Evolutionary conservation across 768 basidiomycete species (phyloP), one percentile per base, ranked within the genome.

Genomic region (Suillus variegatus): DNA sequence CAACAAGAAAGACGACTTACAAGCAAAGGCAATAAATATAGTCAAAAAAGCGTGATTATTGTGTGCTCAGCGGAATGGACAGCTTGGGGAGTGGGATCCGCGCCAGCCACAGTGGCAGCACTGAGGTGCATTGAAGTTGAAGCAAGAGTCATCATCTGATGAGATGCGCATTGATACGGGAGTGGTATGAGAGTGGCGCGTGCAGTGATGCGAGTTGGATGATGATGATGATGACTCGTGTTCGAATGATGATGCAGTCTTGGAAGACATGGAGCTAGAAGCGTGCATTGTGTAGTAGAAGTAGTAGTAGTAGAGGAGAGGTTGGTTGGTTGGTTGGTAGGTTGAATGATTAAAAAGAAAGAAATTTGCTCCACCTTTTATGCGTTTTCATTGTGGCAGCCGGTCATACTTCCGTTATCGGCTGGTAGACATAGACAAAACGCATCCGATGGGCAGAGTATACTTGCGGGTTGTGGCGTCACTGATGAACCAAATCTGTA

Each of bases 91-190:
- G 68, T 84, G 83, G 18, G 79, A 73, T 46, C 88, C 89, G 70
- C 90, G 86, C 82, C 82, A 88, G 69, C 89, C 89, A 68, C 90
- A 92, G 74, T 90, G 88, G 82, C 88, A 90, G 79, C 90, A 92
- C 75, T 90, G 89, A 66, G 90, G 88, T n/a, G 85, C 81, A 79
- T 83, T 86, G 70, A 82, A 79, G 79, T 85, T 78, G 61, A 81
- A 74, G 43, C 78, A 73, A 58, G 77, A 67, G 66, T 68, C 62
- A 66, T 74, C 75, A 46, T 72, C 70, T 61, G 66, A 65, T 14
- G 71, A 67, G 62, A 67, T 67, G 58, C 71, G 70, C 65, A 49
- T 64, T 40, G 71, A 69, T 60, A 74, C 71, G 67, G 73, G 73
- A 38, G 71, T 67, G 25, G 75, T 18, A 44, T 70, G 60, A 49